Percentiles rank a stretch among this genome's conserved stretches.
These are phyloP conservation scores for Sporisorium reilianum DNA, from an alignment of 1,284 basidiomycete genomes.

Conservation along the genomic window DNA sequence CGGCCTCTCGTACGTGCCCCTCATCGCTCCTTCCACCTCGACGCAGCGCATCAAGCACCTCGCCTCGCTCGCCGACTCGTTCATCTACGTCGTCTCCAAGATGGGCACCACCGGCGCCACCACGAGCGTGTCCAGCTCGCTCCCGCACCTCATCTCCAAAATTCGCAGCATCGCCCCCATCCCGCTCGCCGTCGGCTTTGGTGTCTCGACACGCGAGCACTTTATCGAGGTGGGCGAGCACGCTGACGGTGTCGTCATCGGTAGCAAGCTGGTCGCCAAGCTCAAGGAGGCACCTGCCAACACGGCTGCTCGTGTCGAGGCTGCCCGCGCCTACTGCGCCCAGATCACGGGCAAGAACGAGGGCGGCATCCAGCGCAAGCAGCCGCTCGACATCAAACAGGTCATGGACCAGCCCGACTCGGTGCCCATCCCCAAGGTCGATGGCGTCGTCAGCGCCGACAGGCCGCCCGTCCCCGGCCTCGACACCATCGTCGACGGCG, in stretches of 20 bases:
- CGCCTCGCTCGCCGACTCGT: slow-evolving; percentile 90
- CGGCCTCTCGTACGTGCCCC: slow-evolving; percentile 94
- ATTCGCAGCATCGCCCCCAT: slow-evolving; percentile 74
- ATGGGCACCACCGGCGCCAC: slow-evolving; percentile 98
- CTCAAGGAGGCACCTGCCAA: slow-evolving; percentile 75
- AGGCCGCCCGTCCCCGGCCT: slow-evolving; percentile 53
- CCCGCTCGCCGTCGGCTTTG: slow-evolving; percentile 95
- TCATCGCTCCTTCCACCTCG: slow-evolving; percentile 94
- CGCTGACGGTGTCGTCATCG: slow-evolving; percentile 94
- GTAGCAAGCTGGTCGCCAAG: slow-evolving; percentile 84
- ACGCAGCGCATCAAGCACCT: slow-evolving; percentile 89
- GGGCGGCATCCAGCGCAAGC: slow-evolving; percentile 59
- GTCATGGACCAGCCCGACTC: slow-evolving; percentile 53
- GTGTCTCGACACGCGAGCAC: slow-evolving; percentile 91
- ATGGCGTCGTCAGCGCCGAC: slow-evolving; percentile 56
- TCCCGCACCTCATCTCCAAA: slow-evolving; percentile 67
- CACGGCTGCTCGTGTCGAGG: slow-evolving; percentile 70
- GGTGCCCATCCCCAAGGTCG: slow-evolving; percentile 59
- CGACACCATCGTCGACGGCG: slow-evolving; percentile 53
- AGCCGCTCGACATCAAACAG: slow-evolving; percentile 57
- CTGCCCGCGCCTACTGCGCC: slow-evolving; percentile 73
- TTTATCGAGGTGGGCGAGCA: slow-evolving; percentile 83
- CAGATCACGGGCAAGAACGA: slow-evolving; percentile 74
- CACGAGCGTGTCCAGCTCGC: slow-evolving; percentile 73
- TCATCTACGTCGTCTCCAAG: slow-evolving; percentile 88